phyloP scores from a whole-genome alignment of 768 basidiomycete species.

The Russula earlei region DNA sequence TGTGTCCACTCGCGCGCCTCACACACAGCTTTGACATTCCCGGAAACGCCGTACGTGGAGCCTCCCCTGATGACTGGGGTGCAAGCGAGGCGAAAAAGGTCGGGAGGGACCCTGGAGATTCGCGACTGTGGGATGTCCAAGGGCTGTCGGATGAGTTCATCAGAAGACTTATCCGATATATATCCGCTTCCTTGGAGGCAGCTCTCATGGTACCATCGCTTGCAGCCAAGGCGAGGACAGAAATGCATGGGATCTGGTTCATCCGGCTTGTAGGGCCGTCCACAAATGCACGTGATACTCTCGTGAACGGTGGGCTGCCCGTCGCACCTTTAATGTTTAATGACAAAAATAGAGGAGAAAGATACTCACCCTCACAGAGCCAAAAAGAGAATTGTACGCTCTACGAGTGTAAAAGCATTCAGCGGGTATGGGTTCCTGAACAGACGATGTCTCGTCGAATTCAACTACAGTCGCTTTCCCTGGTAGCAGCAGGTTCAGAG shows the following conservation, averaged over 20 bases:
- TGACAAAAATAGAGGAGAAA: not conserved
- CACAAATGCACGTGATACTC: not conserved
- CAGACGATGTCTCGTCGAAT: not conserved
- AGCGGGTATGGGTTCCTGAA: not conserved
- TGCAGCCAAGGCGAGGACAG: constrained; percentile 1
- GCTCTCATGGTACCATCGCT: constrained; percentile 3
- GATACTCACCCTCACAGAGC: not conserved
- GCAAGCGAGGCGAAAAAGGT: not conserved
- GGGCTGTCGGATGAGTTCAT: not conserved
- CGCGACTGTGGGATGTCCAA: not conserved
- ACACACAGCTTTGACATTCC: constrained; percentile 2
- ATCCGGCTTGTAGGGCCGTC: not conserved
- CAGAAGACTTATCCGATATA: not conserved
- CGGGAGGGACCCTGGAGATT: not conserved
- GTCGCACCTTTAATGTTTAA: not conserved
- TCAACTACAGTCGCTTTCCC: constrained; percentile 4
- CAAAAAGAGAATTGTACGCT: not conserved
- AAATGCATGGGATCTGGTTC: not conserved
- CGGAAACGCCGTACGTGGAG: not conserved
- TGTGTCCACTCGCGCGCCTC: constrained; percentile 11
- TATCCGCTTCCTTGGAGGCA: not conserved
- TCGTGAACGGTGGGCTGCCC: not conserved
- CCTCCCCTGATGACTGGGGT: constrained; percentile 7
- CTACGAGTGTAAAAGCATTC: constrained; percentile 9
- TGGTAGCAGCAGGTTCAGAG: not conserved